phyloP scores from a whole-genome alignment of 1,284 basidiomycete species.

The Clitocybe nebularis region DNA sequence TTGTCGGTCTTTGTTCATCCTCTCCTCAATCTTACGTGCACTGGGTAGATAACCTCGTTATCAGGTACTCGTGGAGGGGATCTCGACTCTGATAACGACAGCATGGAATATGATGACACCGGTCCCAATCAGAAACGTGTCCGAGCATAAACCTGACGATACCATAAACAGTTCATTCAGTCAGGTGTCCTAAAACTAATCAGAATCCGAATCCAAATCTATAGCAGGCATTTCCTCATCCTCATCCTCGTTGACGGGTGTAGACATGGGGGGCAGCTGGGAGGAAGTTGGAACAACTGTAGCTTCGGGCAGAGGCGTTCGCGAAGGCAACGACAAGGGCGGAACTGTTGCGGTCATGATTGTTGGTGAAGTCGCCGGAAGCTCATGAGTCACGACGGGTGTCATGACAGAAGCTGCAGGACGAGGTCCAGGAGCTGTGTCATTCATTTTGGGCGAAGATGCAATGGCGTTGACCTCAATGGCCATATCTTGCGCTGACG shows the following conservation, averaged over 20 bases:
- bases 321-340: too few species aligned
- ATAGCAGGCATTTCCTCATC: conserved; percentile 44
- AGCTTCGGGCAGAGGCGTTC: too few species aligned
- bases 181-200: conserved; percentile 24
- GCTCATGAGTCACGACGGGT: too few species aligned
- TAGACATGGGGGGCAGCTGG: background rate
- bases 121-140: conserved; percentile 25
- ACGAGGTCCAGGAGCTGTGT: too few species aligned
- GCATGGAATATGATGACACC: conserved; percentile 22
- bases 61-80: conserved; percentile 10
- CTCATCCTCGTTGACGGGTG: conserved; percentile 27
- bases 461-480: conserved; percentile 17
- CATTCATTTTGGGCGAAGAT: background rate
- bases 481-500: conserved; percentile 18
- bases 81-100: conserved; percentile 45
- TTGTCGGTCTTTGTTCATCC: conserved; percentile 1
- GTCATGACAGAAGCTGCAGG: too few species aligned
- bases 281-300: background rate
- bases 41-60: conserved; percentile 9
- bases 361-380: too few species aligned
- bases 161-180: background rate
- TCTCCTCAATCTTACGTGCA: background rate
- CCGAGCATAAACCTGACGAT: conserved; percentile 20
- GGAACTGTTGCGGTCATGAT: too few species aligned
- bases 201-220: conserved; percentile 46